Base-by-base conservation (phyloP, 202 grass and related monocot genomes). In the Panicum hallii region DNA sequence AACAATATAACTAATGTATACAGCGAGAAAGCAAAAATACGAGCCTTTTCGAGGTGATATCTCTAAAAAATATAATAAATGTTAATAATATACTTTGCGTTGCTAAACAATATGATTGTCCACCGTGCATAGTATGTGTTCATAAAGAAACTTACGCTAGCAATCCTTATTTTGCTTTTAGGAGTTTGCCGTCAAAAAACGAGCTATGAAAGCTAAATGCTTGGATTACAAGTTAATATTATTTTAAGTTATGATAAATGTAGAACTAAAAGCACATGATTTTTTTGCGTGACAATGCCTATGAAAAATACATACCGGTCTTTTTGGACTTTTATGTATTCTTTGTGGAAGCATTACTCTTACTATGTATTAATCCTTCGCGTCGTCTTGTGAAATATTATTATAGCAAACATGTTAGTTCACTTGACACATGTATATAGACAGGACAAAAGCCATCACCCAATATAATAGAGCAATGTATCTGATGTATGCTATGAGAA, bases 281-380 rank as follows among this genome's bases (percentile, higher is more conserved):
- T 20, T n/a, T 67, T 67, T 42, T 5, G 6, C 4, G 19, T 69
- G 19, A 4, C 3, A 5, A 67, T 43, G 38, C 5, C 8, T 2
- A n/a, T 0, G 1, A 3, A 9, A 5, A 11, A 11, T 5, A 4
- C 0, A 5, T 67, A 9, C 2, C 7, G 0, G 15, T 5, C 16
- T 32, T 30, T 30, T 6, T 1, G 15, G 4, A 53, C 2, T 0
- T 53, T 17, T 53, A 17, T 5, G 5, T 15, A 5, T 53, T 53
- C 15, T 53, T 1, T 17, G 14, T 12, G 1, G 7, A 5, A 20
- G 38, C 4, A 7, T 41, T 67, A 42, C 15, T 11, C n/a, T n/a
- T n/a, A n/a, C n/a, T 38, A 38, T 38, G 36, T 38, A 38, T 38
- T 38, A 38, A 38, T 38, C 0, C 4, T 38, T 38, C 36, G 2